Evolutionary conservation across 345 rosid species (phyloP).

Genomic region (Odontarrhena argentea): DNA sequence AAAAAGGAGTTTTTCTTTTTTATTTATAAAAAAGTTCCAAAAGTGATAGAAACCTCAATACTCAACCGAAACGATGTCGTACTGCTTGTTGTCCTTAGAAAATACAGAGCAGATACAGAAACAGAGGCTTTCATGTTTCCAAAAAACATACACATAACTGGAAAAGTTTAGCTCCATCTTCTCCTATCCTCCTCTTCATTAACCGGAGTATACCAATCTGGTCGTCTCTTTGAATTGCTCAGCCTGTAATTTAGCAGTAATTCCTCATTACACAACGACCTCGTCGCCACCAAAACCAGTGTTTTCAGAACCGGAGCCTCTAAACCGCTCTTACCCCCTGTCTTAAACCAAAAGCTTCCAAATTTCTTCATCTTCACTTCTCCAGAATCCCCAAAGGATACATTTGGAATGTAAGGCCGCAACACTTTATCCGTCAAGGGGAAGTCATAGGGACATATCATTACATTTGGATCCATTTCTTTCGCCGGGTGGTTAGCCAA

Average conservation of each 20-base stretch:
- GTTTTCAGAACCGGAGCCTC: conserved; percentile 59
- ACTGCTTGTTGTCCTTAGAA: neutral
- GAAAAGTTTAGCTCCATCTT: conserved; percentile 73
- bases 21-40: neutral
- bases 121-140: conserved; percentile 12
- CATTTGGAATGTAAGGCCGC: conserved; percentile 78
- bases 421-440: conserved; percentile 61
- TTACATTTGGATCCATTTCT: conserved; percentile 77
- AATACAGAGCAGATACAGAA: neutral
- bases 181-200: conserved; percentile 91
- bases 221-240: conserved; percentile 79
- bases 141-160: neutral
- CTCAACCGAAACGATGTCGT: conserved; percentile 12
- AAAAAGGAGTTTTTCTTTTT: neutral
- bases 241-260: conserved; percentile 80
- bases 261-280: conserved; percentile 69
- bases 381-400: conserved; percentile 64
- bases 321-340: conserved; percentile 42
- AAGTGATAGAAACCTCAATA: neutral
- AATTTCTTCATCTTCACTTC: conserved; percentile 77
- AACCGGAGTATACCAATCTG: conserved; percentile 86
- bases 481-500: conserved; percentile 85
- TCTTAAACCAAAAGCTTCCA: conserved; percentile 92
- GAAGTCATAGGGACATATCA: conserved; percentile 87
- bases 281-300: conserved; percentile 79